Base-by-base conservation (phyloP, 306 rosid genomes). In the Hylodesmum podocarpum region DNA sequence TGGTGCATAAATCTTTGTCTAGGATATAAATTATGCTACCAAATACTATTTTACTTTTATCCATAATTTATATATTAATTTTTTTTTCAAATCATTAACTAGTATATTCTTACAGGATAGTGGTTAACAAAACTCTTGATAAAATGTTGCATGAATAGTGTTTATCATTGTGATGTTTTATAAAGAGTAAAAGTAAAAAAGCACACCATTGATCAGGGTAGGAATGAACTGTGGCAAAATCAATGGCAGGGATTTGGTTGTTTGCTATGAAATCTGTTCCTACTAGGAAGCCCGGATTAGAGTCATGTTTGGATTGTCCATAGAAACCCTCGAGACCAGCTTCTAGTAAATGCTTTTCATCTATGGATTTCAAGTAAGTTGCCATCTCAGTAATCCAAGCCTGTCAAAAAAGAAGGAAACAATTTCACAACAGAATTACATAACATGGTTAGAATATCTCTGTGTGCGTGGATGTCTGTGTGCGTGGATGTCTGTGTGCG, bases 261-360 rank as follows among this genome's bases (percentile, higher is more conserved):
- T 90, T 90, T 21, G 96, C 76, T 19, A 93, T 87, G 80, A 90
- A 93, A 88, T 93, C 89, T 6, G 98, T 90, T 40, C 98, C 96
- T 2, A 86, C 87, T 18, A 57, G 85, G 58, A 66, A 75, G 57
- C 80, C 87, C 0, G 96, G 87, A 75, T 89, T 93, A n/a, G 79
- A 62, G 43, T 84, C 62, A 27, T 40, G 29, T 78, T 83, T 93
- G 41, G 96, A 82, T 15, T 58, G 65, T 5, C 94, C 96, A 75
- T 93, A 93, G 75, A 93, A 93, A 33, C 98, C 96, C 79, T 91
- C 96, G 6, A 91, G 82, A 72, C 96, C 98, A 84, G 73, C 89
- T 81, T 91, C 93, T 10, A 93, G 86, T 75, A 90, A 78, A 80
- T 92, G 96, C 27, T 89, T 92, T 21, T 83, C 86, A 80, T 92